These are phyloP conservation scores for Penicillium griseofulvum DNA, from an alignment of 2,329 filamentous ascomycete species.

Conservation along the genomic window DNA sequence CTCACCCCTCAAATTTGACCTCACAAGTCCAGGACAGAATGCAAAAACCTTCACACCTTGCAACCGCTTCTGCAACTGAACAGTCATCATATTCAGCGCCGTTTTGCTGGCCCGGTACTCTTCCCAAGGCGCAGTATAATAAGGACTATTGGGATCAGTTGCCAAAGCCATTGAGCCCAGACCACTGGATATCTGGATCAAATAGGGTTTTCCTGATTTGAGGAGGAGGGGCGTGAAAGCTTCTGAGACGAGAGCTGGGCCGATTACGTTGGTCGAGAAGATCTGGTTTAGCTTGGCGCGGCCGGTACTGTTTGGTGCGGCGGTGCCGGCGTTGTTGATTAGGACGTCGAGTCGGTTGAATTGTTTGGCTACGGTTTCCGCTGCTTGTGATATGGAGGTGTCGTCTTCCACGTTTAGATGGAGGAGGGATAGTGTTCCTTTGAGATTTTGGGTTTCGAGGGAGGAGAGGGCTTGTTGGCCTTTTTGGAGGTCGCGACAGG, in stretches of 20 bases:
- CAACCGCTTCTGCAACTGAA: conserved; percentile 18
- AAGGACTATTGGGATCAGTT: not conserved
- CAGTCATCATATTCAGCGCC: conserved; percentile 18
- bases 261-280: conserved; percentile 38
- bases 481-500: conserved; percentile 9
- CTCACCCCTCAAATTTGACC: conserved; percentile 27
- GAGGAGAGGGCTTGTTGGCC: conserved; percentile 11
- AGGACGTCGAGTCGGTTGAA: conserved; percentile 20
- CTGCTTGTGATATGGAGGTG: conserved; percentile 27
- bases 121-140: conserved; percentile 7
- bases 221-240: conserved; percentile 34
- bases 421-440: conserved; percentile 33
- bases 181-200: conserved; percentile 37
- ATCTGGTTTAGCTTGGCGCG: conserved; percentile 10
- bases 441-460: conserved; percentile 10
- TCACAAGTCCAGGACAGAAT: conserved; percentile 30
- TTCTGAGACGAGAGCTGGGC: conserved; percentile 31
- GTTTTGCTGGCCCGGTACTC: conserved; percentile 23
- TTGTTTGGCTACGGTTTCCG: conserved; percentile 6
- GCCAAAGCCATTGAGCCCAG: conserved; percentile 28
- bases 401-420: conserved; percentile 37
- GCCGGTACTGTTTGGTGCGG: not conserved
- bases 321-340: conserved; percentile 14
- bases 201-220: conserved; percentile 26
- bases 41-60: conserved; percentile 25